Evolutionary conservation across 148 eudicot genomes (phyloP).

Genomic region (Camellia granthamiana): DNA sequence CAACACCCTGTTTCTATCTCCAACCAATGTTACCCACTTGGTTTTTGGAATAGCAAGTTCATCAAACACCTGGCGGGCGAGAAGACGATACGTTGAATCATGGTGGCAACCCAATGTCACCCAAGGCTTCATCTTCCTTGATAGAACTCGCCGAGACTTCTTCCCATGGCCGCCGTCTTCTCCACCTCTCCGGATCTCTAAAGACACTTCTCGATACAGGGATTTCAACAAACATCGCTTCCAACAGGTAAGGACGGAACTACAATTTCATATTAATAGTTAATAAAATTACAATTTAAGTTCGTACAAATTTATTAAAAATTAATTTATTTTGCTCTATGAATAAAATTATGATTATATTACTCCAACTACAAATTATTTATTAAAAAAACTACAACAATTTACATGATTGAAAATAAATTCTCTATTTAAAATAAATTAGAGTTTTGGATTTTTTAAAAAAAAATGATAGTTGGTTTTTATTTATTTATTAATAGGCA

Average conservation of each 20-base stretch:
- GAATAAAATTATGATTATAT: too few relatives aligned
- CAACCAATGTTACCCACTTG: slow-evolving; percentile 46
- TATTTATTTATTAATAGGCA: too few relatives aligned
- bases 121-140: slow-evolving; percentile 51
- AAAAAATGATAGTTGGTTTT: too few relatives aligned
- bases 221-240: slow-evolving; percentile 36
- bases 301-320: too few relatives aligned
- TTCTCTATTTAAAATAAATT: too few relatives aligned
- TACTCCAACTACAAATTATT: too few relatives aligned
- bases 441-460: too few relatives aligned
- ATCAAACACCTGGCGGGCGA: slow-evolving; percentile 29
- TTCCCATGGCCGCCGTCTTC: slow-evolving; percentile 52
- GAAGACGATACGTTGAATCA: slow-evolving; percentile 41
- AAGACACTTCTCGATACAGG: slow-evolving; percentile 34
- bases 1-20: not conserved
- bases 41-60: slow-evolving; percentile 54
- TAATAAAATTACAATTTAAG: too few relatives aligned
- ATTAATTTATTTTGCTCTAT: too few relatives aligned
- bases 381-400: too few relatives aligned
- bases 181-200: slow-evolving; percentile 42
- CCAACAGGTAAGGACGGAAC: slow-evolving; percentile 2
- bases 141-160: slow-evolving; percentile 25
- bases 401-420: too few relatives aligned
- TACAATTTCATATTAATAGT: too few relatives aligned
- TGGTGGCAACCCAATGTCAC: slow-evolving; percentile 69